phyloP scores from a whole-genome alignment of 208 protist species.

The Porcisia deanei region DNA sequence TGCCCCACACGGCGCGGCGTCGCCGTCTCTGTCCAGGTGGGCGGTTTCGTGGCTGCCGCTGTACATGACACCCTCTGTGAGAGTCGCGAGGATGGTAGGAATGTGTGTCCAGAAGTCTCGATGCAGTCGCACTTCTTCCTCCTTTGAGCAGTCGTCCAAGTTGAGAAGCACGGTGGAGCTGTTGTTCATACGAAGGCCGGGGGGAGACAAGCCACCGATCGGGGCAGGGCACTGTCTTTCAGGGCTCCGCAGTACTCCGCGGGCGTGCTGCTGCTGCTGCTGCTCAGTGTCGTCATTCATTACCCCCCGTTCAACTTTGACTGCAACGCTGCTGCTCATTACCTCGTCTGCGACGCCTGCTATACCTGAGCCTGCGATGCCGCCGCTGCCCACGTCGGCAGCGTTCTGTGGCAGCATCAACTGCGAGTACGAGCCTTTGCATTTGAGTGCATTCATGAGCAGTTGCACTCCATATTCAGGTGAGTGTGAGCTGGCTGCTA shows the following conservation, averaged over 20 bases:
- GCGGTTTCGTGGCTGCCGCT: constrained; percentile 2
- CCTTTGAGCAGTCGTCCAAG: constrained; percentile 20
- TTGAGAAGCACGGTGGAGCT: constrained; percentile 2
- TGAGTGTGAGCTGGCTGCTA: neutral
- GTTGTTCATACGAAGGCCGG: neutral
- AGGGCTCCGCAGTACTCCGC: neutral
- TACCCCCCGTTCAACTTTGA: neutral
- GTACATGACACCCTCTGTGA: constrained; percentile 39
- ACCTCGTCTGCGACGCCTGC: neutral
- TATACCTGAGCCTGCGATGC: neutral
- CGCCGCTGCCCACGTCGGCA: neutral
- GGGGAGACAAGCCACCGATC: neutral
- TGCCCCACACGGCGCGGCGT: neutral
- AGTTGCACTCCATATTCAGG: constrained; percentile 21
- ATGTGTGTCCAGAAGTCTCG: constrained; percentile 47
- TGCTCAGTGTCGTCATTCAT: neutral
- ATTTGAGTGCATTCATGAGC: constrained; percentile 28
- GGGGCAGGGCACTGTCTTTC: neutral
- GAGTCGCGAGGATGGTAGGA: constrained; percentile 32
- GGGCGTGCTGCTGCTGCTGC: constrained; percentile 6
- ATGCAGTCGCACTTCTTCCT: constrained; percentile 33
- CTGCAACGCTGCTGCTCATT: neutral
- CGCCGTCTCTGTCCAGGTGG: neutral
- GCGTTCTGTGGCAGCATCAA: constrained; percentile 1
- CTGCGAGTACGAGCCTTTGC: constrained; percentile 27